Base-by-base conservation (phyloP, 2,329 filamentous ascomycete species). In the Aspergillus sp. region DNA sequence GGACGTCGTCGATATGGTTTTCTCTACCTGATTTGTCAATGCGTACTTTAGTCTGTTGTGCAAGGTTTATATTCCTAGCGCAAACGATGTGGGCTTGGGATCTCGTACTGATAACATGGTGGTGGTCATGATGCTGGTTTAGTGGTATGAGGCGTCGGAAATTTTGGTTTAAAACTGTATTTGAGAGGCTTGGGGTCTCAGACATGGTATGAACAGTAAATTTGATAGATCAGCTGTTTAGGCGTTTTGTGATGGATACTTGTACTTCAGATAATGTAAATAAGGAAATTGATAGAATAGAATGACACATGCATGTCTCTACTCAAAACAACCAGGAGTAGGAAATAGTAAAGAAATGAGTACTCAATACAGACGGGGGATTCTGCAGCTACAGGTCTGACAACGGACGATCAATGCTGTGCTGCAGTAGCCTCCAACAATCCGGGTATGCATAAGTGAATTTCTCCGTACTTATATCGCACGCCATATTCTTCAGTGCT, bases 381-480 rank as follows among this genome's bases (percentile, higher is more conserved):
- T 13, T 13, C 21, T 19, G 19, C 41, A 13, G 11, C 41, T 21
- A 44, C 10, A 13, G 41, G 2, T 8, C 7, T 44, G 11, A 15
- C 15, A 49, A 49, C 44, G 23, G 6, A 55, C 15, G 10, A 41
- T 25, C 23, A 36, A 58, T 21, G 17, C 8, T 8, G n/a, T 48
- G 10, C 7, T 17, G 25, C 13, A 13, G 11, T 8, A n/a, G 17
- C 10, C 25, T 10, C 10, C 54, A 64, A 65, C 19, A 54, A 53
- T 11, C 55, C 61, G 15, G 60, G 54, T 41, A 75, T 38, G 17
- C 57, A 63, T 32, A 76, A 23, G 25, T 61, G 65, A 25, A 77
- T 73, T 38, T 74, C 72, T 3, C 72, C 73, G 52, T 70, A 70
- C 13, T 64, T 58, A 58, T 68, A 72, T 10, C 55, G 49, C 11